phyloP scores from a whole-genome alignment of 164 flowering plant species.

The Tetracentron sinense region DNA sequence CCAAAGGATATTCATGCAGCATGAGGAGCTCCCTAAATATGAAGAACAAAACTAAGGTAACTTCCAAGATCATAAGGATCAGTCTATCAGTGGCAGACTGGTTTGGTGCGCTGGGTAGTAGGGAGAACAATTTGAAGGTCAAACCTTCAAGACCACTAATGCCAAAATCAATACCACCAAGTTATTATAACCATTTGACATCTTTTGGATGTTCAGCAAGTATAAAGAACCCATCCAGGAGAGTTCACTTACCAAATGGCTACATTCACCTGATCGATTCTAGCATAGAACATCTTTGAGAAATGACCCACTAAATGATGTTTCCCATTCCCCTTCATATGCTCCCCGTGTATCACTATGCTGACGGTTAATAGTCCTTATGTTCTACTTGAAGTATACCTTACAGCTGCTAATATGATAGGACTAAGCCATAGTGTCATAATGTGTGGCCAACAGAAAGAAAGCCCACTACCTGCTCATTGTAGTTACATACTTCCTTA shows the following conservation, averaged over 20 bases:
- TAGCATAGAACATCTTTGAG: not conserved
- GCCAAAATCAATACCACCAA: too few species aligned
- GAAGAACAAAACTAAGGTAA: not conserved
- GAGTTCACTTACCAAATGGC: not conserved
- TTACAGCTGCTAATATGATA: not conserved
- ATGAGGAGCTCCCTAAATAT: not conserved
- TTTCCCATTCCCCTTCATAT: not conserved
- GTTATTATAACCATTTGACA: not conserved
- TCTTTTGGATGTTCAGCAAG: not conserved
- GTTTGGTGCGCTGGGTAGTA: not conserved
- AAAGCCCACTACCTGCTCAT: not conserved
- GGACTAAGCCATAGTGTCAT: not conserved
- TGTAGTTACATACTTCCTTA: not conserved
- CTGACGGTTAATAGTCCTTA: not conserved
- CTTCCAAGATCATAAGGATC: not conserved
- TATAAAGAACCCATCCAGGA: not conserved
- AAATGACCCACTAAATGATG: not conserved
- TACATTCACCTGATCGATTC: not conserved
- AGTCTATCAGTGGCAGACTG: not conserved
- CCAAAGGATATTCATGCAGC: not conserved
- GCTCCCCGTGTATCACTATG: not conserved
- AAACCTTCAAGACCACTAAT: not conserved
- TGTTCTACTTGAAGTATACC: not conserved
- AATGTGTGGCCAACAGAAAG: too few species aligned
- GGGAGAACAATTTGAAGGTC: not conserved